Conservation (phyloP, 1,284 basidiomycete genomes). For the Calocybe gambosa region DNA sequence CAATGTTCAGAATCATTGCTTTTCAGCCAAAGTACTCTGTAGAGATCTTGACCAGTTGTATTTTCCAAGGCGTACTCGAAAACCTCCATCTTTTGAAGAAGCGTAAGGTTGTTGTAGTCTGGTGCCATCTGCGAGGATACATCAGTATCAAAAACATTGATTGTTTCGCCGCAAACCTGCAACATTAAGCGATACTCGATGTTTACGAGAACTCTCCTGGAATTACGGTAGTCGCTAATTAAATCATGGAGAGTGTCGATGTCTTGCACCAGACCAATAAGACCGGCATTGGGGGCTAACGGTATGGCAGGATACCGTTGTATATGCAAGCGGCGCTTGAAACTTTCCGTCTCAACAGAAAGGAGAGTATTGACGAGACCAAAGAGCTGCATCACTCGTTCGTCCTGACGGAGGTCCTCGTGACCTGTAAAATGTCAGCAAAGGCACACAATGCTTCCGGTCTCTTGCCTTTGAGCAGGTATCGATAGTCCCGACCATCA, state of each 20-base stretch:
- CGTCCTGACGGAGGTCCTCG: conserved; percentile 98
- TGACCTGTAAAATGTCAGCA: conserved; percentile 56
- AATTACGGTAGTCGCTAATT: conserved; percentile 93
- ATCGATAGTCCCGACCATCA: conserved; percentile 93
- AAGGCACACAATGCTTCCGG: background rate
- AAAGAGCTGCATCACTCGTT: conserved; percentile 99
- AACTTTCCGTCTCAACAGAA: conserved; percentile 89
- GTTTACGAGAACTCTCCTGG: conserved; percentile 93
- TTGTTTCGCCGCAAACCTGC: conserved; percentile 71
- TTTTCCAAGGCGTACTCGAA: conserved; percentile 99
- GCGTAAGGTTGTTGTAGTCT: conserved; percentile 92
- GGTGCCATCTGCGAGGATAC: conserved; percentile 83
- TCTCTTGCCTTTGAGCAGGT: conserved; percentile 81
- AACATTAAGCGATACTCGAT: conserved; percentile 99
- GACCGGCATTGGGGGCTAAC: conserved; percentile 92
- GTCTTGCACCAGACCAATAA: conserved; percentile 94
- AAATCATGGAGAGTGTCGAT: conserved; percentile 98
- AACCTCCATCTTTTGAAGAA: conserved; percentile 98
- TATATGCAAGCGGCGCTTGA: conserved; percentile 94
- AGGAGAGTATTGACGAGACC: conserved; percentile 95
- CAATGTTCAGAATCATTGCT: conserved; percentile 95
- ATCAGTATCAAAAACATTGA: conserved; percentile 4
- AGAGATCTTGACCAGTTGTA: conserved; percentile 98
- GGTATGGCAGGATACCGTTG: conserved; percentile 94
- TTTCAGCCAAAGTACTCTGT: conserved; percentile 96